These are phyloP conservation scores for Pseudognaphalium luteoalbum DNA, from an alignment of 129 eudicot species.

Conservation along the genomic window DNA sequence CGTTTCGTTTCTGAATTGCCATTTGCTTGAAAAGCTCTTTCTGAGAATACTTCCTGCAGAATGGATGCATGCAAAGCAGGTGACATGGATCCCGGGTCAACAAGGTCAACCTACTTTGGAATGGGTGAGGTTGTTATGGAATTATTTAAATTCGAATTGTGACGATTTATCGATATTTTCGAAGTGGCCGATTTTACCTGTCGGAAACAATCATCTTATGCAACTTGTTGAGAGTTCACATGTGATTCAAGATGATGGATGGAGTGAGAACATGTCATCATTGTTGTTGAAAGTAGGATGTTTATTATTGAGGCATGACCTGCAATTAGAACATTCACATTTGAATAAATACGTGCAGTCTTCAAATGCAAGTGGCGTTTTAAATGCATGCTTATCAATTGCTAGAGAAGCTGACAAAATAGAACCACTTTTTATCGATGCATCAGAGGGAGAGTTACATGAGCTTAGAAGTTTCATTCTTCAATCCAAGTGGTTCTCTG, in stretches of 20 bases:
- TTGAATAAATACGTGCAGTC: conserved; percentile 76
- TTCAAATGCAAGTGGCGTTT: conserved; percentile 78
- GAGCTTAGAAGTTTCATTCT: conserved; percentile 93
- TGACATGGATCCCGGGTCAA: conserved; percentile 79
- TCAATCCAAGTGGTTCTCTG: conserved; percentile 95
- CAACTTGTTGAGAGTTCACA: conserved; percentile 78
- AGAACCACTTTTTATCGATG: conserved; percentile 57
- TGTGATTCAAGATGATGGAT: conserved; percentile 87
- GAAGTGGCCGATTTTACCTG: conserved; percentile 95
- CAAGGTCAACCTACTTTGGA: conserved; percentile 86
- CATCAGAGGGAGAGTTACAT: conserved; percentile 85
- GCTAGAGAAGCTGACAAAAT: conserved; percentile 52
- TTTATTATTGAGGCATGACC: conserved; percentile 71
- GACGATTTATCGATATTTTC: conserved; percentile 73
- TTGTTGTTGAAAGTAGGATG: conserved; percentile 80
- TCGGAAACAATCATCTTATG: conserved; percentile 65
- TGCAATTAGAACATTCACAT: conserved; percentile 69
- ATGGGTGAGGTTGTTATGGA: conserved; percentile 88
- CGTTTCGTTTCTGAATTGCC: conserved; percentile 62
- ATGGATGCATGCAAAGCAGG: conserved; percentile 84
- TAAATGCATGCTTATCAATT: conserved; percentile 74
- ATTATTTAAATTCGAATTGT: conserved; percentile 64
- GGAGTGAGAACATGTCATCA: conserved; percentile 95
- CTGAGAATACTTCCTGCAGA: conserved; percentile 76
- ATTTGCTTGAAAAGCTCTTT: conserved; percentile 79